Evolutionary conservation across 1,284 basidiomycete species (phyloP), one percentile per base, ranked within the genome.

Genomic region (Trametes versicolor): DNA sequence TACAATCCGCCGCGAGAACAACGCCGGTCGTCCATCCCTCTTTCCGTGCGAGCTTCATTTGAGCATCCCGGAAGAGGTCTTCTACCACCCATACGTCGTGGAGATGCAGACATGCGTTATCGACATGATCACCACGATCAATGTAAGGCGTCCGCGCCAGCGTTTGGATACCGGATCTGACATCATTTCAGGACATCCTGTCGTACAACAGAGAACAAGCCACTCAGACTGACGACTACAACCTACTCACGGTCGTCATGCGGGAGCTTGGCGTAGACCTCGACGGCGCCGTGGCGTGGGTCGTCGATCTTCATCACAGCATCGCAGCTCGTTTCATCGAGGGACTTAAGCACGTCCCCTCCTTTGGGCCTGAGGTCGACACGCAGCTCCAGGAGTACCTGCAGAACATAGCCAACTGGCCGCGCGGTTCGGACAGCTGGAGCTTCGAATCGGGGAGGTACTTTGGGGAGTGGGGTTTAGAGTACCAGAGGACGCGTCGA

Each of bases 201-300:
- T 81, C 80, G 1, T 81, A 76, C 70, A 79, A 79, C 56, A 72
- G 73, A 39, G 80, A 81, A 56, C 77, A 80, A 62, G 70, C 77
- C 13, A 72, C 73, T 9, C 77, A 76, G 9, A 74, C 73, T 57
- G 70, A 76, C 52, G 73, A 68, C 23, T 76, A 79, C 71, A 81
- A 80, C 71, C 72, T 80, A 64, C 59, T 81, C 50, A 69, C 72
- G n/a, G 66, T 78, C 55, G 71, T 75, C 47, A 79, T 78, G 76
- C 60, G 61, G 17, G 60, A 74, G 39, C 66, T 74, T 37, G 69
- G 67, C 17, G 63, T 72, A 37, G 69, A 66, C 57, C 60, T 81
- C 15, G 73, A 79, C 51, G 70, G 64, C 34, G 78, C 80, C 17
- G 71, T 79, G 27, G 71, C 75, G 53, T 77, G 75, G 68, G 67